Evolutionary conservation across 805 yeast genomes (phyloP).

Genomic region (Kuraishia borneana): DNA sequence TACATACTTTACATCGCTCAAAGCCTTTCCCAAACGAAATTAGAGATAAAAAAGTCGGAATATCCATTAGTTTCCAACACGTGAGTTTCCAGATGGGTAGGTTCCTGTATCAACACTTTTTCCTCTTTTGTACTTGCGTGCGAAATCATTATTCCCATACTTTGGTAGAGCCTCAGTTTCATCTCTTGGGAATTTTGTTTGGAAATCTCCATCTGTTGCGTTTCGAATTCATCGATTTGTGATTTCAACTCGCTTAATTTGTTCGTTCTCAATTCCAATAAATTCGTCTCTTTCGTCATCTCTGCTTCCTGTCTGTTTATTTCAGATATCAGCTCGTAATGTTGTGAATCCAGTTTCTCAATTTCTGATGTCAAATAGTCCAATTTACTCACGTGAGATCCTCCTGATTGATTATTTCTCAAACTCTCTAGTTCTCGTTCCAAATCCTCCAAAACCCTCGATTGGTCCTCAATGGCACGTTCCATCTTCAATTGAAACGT

Average conservation of each 20-base stretch:
- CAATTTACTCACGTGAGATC: not conserved
- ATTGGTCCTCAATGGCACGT: constrained; percentile 1
- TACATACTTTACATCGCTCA: constrained; percentile 7
- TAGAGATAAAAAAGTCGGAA: constrained; percentile 59
- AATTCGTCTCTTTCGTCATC: constrained; percentile 36
- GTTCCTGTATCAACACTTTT: constrained; percentile 38
- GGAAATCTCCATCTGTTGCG: constrained; percentile 15
- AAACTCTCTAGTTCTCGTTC: no score
- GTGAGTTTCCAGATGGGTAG: constrained; percentile 31
- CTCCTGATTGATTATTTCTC: no score
- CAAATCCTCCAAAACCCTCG: no score
- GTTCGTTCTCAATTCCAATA: constrained; percentile 23
- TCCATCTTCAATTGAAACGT: constrained; percentile 1
- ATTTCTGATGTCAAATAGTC: constrained; percentile 6
- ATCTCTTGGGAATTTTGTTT: constrained; percentile 25
- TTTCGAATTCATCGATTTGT: constrained; percentile 16
- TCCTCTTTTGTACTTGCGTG: constrained; percentile 16
- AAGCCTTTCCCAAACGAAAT: constrained; percentile 68
- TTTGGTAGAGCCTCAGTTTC: constrained; percentile 48
- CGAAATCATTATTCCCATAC: constrained; percentile 45
- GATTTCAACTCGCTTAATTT: constrained; percentile 25
- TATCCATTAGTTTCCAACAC: constrained; percentile 43
- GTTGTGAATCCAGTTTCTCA: constrained; percentile 27
- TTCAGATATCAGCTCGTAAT: constrained; percentile 27
- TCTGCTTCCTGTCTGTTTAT: constrained; percentile 17